A percentile compares a stretch with the other conserved stretches of the same genome.
phyloP scores from a whole-genome alignment of 129 eudicot genomes.

The Chrysanthemum makinoi region DNA sequence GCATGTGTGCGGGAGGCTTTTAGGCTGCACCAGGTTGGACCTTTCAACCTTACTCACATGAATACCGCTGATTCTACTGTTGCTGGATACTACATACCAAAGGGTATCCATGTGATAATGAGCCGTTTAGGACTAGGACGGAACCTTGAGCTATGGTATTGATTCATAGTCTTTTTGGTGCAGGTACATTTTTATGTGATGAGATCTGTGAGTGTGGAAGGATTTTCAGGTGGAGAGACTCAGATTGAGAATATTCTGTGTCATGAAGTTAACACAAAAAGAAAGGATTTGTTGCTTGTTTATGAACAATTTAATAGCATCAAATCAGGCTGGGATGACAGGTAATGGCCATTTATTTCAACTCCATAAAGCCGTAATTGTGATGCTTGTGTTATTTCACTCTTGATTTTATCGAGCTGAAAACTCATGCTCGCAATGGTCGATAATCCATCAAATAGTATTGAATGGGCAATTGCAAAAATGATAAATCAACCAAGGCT shows the following conservation, averaged over 20 bases:
- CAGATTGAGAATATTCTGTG: slow-evolving; percentile 41
- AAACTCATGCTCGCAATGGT: too few relatives aligned
- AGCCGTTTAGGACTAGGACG: too few relatives aligned
- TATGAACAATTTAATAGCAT: slow-evolving; percentile 44
- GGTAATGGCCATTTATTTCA: slow-evolving; percentile 37
- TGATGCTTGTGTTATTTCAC: background rate
- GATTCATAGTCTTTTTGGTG: slow-evolving; percentile 1
- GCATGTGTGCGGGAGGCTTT: too few relatives aligned
- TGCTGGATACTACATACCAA: too few relatives aligned
- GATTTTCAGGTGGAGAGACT: slow-evolving; percentile 35
- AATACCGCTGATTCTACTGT: too few relatives aligned
- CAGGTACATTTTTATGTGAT: slow-evolving; percentile 41
- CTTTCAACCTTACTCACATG: too few relatives aligned
- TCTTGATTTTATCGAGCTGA: background rate
- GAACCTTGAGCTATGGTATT: background rate
- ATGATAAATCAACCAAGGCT: too few relatives aligned
- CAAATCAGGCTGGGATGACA: slow-evolving; percentile 53
- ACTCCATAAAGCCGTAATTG: background rate
- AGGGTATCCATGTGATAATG: too few relatives aligned
- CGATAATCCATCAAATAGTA: too few relatives aligned
- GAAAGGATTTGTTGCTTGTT: slow-evolving; percentile 53
- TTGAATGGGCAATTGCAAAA: too few relatives aligned
- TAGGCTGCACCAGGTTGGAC: too few relatives aligned
- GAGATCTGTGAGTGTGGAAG: slow-evolving; percentile 30
- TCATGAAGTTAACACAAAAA: slow-evolving; percentile 44